phyloP scores from a whole-genome alignment of 1,139 yeast species.

The Hyphopichia fennica region DNA sequence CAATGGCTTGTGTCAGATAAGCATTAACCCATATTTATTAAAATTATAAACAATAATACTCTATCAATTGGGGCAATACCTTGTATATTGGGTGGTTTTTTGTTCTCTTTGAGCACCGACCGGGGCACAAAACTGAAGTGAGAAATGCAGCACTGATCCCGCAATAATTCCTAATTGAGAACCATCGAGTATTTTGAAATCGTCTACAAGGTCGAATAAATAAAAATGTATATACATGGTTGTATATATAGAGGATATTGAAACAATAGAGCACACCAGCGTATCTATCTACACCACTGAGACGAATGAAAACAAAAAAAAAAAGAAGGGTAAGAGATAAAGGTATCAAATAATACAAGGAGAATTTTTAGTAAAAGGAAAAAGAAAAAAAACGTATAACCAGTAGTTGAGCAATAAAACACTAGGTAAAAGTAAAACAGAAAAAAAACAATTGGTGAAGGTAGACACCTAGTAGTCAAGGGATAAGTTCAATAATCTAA shows the following conservation, averaged over 20 bases:
- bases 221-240: too few species aligned
- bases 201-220: too few species aligned
- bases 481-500: constrained; percentile 13
- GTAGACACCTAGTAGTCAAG: background rate
- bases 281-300: constrained; percentile 3
- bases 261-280: constrained; percentile 3
- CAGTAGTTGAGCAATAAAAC: background rate
- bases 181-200: too few species aligned
- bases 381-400: background rate
- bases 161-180: background rate
- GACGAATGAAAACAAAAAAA: background rate
- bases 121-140: too few species aligned
- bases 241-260: background rate
- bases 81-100: too few species aligned
- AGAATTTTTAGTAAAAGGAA: background rate
- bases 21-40: too few species aligned
- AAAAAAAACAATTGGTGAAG: background rate
- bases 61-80: too few species aligned
- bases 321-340: background rate
- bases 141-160: too few species aligned
- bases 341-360: constrained; percentile 13
- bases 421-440: background rate
- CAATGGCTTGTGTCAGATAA: too few species aligned
- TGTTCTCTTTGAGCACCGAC: background rate
- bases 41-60: too few species aligned